Conservation (phyloP, 2,329 filamentous ascomycete species). For the Monilinia fructigena region DNA sequence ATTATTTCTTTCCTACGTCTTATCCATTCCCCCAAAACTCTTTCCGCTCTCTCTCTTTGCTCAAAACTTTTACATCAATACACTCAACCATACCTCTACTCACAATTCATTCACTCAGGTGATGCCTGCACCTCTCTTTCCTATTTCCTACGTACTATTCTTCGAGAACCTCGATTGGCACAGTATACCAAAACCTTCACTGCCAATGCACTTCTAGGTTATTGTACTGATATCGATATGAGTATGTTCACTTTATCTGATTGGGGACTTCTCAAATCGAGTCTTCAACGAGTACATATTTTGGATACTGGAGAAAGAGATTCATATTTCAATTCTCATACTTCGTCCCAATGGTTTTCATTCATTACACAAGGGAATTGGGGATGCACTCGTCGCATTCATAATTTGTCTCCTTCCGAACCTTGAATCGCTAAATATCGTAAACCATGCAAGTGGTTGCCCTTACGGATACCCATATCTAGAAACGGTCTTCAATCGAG, state of each 20-base stretch:
- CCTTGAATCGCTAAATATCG: constrained; percentile 18
- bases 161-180: constrained; percentile 6
- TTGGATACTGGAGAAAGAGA: not conserved
- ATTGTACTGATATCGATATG: constrained; percentile 14
- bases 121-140: constrained; percentile 18
- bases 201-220: constrained; percentile 15
- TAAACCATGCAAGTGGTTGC: constrained; percentile 21
- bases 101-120: constrained; percentile 15
- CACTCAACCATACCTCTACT: constrained; percentile 19
- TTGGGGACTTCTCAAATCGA: not conserved
- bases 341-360: not conserved
- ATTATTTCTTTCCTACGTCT: not conserved
- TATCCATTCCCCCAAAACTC: constrained; percentile 5
- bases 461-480: constrained; percentile 23
- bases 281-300: not conserved
- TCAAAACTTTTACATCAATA: constrained; percentile 16
- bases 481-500: constrained; percentile 19
- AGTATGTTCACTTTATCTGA: not conserved
- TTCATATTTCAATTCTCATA: not conserved
- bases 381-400: constrained; percentile 20
- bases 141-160: constrained; percentile 13
- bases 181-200: constrained; percentile 20
- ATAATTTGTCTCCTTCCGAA: constrained; percentile 23
- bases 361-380: constrained; percentile 15
- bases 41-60: constrained; percentile 14